Evolutionary conservation across 2,329 filamentous ascomycete species (phyloP).

Genomic region (Xylariaceae sp.): DNA sequence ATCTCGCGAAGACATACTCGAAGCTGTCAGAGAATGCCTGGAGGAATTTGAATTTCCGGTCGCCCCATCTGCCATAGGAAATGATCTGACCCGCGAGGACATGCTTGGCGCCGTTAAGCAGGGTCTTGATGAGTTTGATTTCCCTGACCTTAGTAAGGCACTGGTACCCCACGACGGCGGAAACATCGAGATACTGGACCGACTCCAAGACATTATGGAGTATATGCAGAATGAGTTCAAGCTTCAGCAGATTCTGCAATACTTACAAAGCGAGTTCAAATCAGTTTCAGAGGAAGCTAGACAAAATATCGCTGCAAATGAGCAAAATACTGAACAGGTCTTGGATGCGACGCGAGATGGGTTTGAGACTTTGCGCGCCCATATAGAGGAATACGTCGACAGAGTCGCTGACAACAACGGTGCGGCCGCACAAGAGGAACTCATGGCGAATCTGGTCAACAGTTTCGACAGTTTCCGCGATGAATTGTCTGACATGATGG

Average conservation of each 20-base stretch:
- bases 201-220: constrained; percentile 62
- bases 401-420: constrained; percentile 52
- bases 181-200: constrained; percentile 49
- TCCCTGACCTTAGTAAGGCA: constrained; percentile 34
- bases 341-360: constrained; percentile 85
- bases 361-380: constrained; percentile 65
- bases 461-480: constrained; percentile 64
- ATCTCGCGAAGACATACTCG: constrained; percentile 77
- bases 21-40: constrained; percentile 78
- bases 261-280: constrained; percentile 56
- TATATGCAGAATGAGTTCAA: constrained; percentile 57
- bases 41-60: constrained; percentile 77
- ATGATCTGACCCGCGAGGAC: constrained; percentile 57
- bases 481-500: constrained; percentile 62
- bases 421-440: constrained; percentile 68
- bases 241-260: constrained; percentile 62
- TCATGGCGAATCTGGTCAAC: constrained; percentile 63
- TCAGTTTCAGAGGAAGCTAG: constrained; percentile 62
- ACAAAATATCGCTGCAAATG: constrained; percentile 73
- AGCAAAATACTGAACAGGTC: constrained; percentile 80
- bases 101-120: constrained; percentile 61
- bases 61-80: constrained; percentile 50
- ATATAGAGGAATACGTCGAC: constrained; percentile 79
- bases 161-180: constrained; percentile 40
- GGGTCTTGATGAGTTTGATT: constrained; percentile 46